These are phyloP conservation scores for Corymbia citriodora DNA, from an alignment of 441 rosid genomes.

Conservation along the genomic window DNA sequence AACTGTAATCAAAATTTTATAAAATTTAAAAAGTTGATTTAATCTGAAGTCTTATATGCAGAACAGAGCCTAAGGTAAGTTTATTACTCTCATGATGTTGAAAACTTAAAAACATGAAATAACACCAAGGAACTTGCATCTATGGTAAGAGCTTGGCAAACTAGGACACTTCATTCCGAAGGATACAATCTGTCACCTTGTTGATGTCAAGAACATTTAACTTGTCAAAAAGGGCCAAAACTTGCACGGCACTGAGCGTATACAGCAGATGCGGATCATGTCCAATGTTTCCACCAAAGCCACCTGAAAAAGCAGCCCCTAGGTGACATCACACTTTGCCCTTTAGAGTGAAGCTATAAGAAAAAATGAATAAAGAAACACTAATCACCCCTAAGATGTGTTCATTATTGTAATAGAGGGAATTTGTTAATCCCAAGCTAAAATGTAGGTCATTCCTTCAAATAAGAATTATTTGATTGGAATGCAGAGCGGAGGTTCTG, in stretches of 20 bases:
- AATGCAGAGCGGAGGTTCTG: neutral
- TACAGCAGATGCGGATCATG: slow-evolving; percentile 83
- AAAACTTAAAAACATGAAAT: neutral
- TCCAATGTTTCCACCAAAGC: slow-evolving; percentile 87
- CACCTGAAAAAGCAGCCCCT: slow-evolving; percentile 46
- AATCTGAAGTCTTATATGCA: neutral
- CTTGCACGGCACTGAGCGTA: slow-evolving; percentile 89
- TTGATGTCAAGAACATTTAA: too few species aligned
- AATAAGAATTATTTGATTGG: neutral
- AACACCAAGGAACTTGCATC: neutral
- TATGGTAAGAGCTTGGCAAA: neutral
- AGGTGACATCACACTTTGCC: neutral
- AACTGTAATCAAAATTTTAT: neutral
- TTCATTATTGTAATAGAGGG: neutral
- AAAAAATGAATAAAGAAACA: neutral
- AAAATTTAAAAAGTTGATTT: neutral
- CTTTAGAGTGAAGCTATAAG: neutral
- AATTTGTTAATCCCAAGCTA: neutral
- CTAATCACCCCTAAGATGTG: neutral
- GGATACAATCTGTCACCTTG: slow-evolving; percentile 96
- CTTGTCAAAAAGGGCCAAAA: slow-evolving; percentile 70
- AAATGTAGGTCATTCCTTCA: neutral
- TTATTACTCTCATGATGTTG: neutral
- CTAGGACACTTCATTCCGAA: neutral
- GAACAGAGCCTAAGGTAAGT: neutral